Percentiles rank a stretch among this genome's conserved stretches.
Evolutionary conservation across 2,329 filamentous ascomycete species (phyloP).

Genomic region (Cladophialophora chaetospira): DNA sequence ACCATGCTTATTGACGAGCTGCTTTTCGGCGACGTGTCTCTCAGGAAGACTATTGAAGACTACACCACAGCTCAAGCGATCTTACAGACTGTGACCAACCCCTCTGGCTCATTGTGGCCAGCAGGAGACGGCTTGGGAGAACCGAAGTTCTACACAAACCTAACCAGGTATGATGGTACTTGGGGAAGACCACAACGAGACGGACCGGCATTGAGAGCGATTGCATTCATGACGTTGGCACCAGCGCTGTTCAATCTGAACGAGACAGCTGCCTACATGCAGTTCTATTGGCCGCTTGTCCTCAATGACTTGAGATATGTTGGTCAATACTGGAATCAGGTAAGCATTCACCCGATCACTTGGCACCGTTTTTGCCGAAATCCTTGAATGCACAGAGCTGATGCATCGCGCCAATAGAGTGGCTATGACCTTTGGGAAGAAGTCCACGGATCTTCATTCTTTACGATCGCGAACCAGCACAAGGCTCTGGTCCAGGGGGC

Average conservation of each 20-base stretch:
- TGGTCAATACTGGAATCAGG: constrained; percentile 67
- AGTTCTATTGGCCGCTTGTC: constrained; percentile 70
- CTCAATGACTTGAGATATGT: constrained; percentile 74
- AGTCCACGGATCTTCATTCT: constrained; percentile 73
- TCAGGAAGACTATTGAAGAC: constrained; percentile 66
- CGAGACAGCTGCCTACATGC: constrained; percentile 49
- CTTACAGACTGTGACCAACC: constrained; percentile 68
- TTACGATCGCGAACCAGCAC: constrained; percentile 70
- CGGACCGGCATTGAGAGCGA: constrained; percentile 40
- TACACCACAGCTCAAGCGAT: constrained; percentile 68
- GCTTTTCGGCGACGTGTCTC: constrained; percentile 58
- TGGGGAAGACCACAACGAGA: constrained; percentile 70
- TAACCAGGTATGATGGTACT: constrained; percentile 61
- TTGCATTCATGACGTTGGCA: constrained; percentile 36
- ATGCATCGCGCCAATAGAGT: constrained; percentile 2
- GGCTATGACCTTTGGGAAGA: constrained; percentile 47
- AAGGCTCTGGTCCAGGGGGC: constrained; percentile 62
- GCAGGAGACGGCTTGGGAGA: constrained; percentile 67
- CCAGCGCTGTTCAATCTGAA: constrained; percentile 29
- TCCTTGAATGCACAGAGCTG: neutral
- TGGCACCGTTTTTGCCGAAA: neutral
- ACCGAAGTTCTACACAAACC: constrained; percentile 69
- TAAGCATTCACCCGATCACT: constrained; percentile 54
- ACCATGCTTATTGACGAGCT: constrained; percentile 72
- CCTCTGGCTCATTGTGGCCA: constrained; percentile 58